Evolutionary conservation across 768 basidiomycete genomes (phyloP).

Genomic region (Tulasnella sp.): DNA sequence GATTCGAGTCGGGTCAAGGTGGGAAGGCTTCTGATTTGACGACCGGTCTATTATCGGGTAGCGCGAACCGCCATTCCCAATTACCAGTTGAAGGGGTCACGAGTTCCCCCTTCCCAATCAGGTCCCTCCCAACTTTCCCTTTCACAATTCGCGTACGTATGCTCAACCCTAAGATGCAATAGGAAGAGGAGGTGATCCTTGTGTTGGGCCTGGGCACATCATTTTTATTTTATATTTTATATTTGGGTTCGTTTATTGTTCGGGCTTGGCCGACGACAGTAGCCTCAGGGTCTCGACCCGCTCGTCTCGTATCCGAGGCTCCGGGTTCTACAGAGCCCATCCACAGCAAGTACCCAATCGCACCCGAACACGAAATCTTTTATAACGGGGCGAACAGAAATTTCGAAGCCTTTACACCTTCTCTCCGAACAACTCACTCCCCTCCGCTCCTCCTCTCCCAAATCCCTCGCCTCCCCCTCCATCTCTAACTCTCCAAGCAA

Average conservation of each 20-base stretch:
- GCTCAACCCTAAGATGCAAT: background rate
- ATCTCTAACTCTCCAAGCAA: background rate
- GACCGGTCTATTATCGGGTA: background rate
- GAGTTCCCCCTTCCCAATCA: background rate
- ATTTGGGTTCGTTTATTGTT: background rate
- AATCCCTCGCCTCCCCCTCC: background rate
- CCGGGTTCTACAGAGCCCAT: background rate
- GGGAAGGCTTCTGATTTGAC: constrained; percentile 2
- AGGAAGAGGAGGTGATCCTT: background rate
- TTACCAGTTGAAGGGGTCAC: background rate
- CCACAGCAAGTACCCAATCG: background rate
- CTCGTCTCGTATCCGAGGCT: background rate
- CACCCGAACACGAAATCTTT: background rate
- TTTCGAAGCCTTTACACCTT: background rate
- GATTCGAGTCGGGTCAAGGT: background rate
- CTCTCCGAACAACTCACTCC: background rate
- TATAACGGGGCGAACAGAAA: background rate
- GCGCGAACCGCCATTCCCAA: background rate
- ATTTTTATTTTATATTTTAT: background rate
- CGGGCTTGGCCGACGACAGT: background rate
- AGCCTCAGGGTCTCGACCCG: background rate
- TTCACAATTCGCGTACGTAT: background rate
- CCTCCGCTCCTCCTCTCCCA: background rate
- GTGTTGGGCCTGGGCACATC: background rate
- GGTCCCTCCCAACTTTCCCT: background rate